Conservation (phyloP, 495 filamentous ascomycete genomes). For the Podospora australis region DNA sequence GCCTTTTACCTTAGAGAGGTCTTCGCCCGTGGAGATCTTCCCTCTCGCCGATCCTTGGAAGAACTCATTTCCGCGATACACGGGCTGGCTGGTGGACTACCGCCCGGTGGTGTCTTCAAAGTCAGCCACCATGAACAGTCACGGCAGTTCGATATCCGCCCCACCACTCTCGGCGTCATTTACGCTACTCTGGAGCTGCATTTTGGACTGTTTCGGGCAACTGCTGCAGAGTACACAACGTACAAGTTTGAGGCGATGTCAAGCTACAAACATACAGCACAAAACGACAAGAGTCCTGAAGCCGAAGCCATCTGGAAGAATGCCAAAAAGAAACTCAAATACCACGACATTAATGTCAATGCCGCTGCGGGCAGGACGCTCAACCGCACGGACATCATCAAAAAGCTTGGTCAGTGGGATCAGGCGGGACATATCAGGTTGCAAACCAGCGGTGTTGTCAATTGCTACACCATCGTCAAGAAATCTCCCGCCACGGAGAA, state of each 20-base stretch:
- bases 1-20: conserved; percentile 49
- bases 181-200: conserved; percentile 50
- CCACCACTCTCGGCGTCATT: conserved; percentile 36
- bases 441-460: conserved; percentile 39
- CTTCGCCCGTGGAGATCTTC: conserved; percentile 51
- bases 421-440: conserved; percentile 39
- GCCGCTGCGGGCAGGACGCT: conserved; percentile 14
- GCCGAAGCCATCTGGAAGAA: conserved; percentile 33
- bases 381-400: conserved; percentile 36
- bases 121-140: conserved; percentile 34
- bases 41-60: conserved; percentile 40
- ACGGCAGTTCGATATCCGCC: conserved; percentile 38
- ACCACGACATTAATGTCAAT: conserved; percentile 42
- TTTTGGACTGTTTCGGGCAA: conserved; percentile 46
- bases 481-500: conserved; percentile 33
- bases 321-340: conserved; percentile 21
- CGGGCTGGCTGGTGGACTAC: conserved; percentile 12
- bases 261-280: conserved; percentile 15
- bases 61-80: conserved; percentile 44
- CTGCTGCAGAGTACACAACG: conserved; percentile 47
- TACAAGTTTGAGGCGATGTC: conserved; percentile 40
- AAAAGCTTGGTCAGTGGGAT: conserved; percentile 45
- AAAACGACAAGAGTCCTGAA: conserved; percentile 25
- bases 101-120: conserved; percentile 40
- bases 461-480: conserved; percentile 43